Evolutionary conservation across 1,139 yeast species (phyloP), one percentile per base, ranked within the genome.

Genomic region (Kurtzmaniella quercitrusa): DNA sequence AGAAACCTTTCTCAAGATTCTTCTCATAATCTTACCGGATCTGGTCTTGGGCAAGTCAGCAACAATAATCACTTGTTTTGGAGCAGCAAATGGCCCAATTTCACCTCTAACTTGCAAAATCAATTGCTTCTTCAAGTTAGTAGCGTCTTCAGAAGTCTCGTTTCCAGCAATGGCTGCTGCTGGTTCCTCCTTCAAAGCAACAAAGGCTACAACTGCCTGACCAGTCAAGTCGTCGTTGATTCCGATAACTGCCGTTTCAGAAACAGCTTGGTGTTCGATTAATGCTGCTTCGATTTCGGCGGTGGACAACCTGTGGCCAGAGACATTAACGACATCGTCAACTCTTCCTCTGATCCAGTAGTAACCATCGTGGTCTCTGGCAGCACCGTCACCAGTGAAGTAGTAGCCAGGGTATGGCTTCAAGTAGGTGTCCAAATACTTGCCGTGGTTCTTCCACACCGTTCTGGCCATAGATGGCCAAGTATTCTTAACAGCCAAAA

Each of bases 391-490:
- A 60, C 98, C 98, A 19, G 98, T 91, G 76, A 93, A 93, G 73
- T 93, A 93, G 72, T 78, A 85, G 46, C 97, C 97, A 49, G 96
- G 96, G 75, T 91, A 93, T 48, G 98, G 98, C 56, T 85, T 85
- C 67, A 93, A 75, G 70, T 93, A 93, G 44, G 98, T 93, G 58
- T 91, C 98, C 73, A 90, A 73, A 74, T 81, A 93, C 66, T 95
- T 84, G 53, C 75, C 73, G 70, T 93, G 96, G 70, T 93, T 89
- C 59, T 82, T 85, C 85, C 89, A 90, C 50, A 93, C 96, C 31
- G 97, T 79, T 72, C 98, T 85, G 41, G 98, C 96, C 93, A 93
- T 89, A 19, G 97, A 89, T 50, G 98, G 98, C 98, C 98, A 93
- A 39, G 97, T 77, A 48, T 79, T 74, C 66, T 83, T 84, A 56